Base-by-base conservation (phyloP, 768 basidiomycete species). In the Boletus rex-veris region DNA sequence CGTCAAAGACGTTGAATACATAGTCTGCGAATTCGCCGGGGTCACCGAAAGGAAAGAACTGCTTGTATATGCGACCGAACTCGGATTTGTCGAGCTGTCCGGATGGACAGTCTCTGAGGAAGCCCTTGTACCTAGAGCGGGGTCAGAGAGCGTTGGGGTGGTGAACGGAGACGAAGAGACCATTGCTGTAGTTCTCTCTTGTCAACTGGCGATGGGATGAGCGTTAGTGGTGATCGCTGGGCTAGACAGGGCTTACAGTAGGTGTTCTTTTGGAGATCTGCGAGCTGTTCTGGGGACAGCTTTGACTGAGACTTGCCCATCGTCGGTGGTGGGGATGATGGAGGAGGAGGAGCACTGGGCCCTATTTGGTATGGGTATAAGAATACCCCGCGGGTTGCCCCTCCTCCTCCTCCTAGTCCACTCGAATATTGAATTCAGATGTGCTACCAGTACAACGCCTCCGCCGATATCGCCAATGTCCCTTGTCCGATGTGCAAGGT, bases 11-110 rank as follows among this genome's bases (percentile, higher is more conserved):
- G 66, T 97, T 94, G 80, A 99, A 99, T 65, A 99, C 96, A 64
- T 96, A 95, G 73, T 98, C 91, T 37, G 97, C 94, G 67, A 99
- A 99, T 70, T 96, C 90, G 54, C 78, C 84, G 8, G 97, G 96
- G 72, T 99, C 96, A 58, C 97, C 97, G 66, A 99, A 99, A 24
- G 97, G 97, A 80, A 99, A 99, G 88, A 99, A 99, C 72, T 98
- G 97, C 70, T 94, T 93, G 82, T 98, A 99, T 79, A 99, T 99
- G 72, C 88, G 86, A 65, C 88, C 81, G 75, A 99, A 99, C 71
- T 95, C 95, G 52, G 83, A 77, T 79, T 92, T 97, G 81, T 98
- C 90, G 65, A 99, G 84, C 60, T 94, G 90, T 39, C 97, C 97
- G 5, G 92, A 90, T 1, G 97, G 97, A 70, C 97, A 99, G 74